Evolutionary conservation across 2,329 filamentous ascomycete genomes (phyloP).

Genomic region (Anisogramma anomala): DNA sequence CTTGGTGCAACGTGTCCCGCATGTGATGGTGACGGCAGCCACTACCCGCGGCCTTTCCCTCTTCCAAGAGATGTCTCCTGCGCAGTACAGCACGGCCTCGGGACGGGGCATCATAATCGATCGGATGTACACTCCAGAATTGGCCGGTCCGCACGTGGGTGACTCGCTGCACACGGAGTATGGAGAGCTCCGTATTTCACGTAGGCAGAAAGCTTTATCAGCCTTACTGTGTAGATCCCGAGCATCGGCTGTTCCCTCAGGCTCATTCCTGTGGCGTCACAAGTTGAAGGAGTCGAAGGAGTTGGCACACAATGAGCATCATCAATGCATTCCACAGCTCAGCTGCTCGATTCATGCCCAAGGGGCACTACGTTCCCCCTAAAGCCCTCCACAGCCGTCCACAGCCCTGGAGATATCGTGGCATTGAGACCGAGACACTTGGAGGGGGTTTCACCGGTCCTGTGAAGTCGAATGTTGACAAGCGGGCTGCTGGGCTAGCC

Average conservation of each 20-base stretch:
- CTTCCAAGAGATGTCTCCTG: neutral
- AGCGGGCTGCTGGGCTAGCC: neutral
- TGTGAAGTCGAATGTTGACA: neutral
- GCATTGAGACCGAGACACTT: too few species aligned
- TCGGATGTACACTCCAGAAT: too few species aligned
- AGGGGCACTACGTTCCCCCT: too few species aligned
- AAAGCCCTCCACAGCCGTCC: too few species aligned
- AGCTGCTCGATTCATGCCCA: neutral
- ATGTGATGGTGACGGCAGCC: neutral
- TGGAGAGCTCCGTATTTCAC: neutral
- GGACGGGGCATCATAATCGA: too few species aligned
- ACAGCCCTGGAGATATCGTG: slow-evolving; percentile 2
- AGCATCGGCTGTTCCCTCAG: neutral
- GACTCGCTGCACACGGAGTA: neutral
- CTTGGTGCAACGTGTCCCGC: neutral
- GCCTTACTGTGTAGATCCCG: neutral
- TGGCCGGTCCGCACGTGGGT: too few species aligned
- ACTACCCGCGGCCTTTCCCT: neutral
- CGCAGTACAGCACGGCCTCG: neutral
- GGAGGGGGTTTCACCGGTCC: neutral
- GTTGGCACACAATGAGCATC: neutral
- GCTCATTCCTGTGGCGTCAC: neutral
- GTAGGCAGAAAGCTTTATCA: too few species aligned
- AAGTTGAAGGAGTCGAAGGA: neutral
- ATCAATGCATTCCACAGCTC: neutral